Conservation (phyloP, 805 yeast genomes). For the Candida rishiriensis region DNA sequence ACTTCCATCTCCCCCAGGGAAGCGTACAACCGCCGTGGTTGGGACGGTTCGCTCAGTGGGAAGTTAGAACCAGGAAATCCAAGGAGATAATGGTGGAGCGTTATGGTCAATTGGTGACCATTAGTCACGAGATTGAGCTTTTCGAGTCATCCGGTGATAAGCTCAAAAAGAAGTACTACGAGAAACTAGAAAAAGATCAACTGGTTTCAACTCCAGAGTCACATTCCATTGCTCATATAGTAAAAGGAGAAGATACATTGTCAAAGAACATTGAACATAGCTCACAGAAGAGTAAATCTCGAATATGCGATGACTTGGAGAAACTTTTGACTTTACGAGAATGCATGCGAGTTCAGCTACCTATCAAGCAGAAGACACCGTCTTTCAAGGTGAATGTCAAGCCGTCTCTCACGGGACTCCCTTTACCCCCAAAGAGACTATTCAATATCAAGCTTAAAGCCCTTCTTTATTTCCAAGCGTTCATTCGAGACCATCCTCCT, state of each 20-base stretch:
- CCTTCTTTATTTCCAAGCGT: too few relatives aligned
- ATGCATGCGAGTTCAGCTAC: too few relatives aligned
- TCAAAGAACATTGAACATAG: too few relatives aligned
- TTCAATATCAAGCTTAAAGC: too few relatives aligned
- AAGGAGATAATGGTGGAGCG: neutral
- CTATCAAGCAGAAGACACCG: too few relatives aligned
- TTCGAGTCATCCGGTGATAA: neutral
- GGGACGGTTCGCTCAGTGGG: neutral
- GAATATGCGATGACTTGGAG: too few relatives aligned
- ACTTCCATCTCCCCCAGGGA: neutral
- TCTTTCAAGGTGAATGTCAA: too few relatives aligned
- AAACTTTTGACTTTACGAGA: too few relatives aligned
- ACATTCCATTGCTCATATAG: conserved; percentile 4
- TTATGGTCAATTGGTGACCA: neutral
- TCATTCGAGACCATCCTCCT: too few relatives aligned
- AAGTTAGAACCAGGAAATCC: neutral
- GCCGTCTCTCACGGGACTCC: too few relatives aligned
- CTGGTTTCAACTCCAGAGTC: conserved; percentile 4
- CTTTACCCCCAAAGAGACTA: too few relatives aligned
- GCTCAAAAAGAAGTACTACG: neutral
- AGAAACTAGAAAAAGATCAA: neutral
- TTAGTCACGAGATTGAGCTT: neutral
- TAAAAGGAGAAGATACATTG: conserved; percentile 1
- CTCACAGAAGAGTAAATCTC: too few relatives aligned
- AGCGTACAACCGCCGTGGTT: neutral